phyloP scores from a whole-genome alignment of 768 basidiomycete genomes.

The Panus rudis region DNA sequence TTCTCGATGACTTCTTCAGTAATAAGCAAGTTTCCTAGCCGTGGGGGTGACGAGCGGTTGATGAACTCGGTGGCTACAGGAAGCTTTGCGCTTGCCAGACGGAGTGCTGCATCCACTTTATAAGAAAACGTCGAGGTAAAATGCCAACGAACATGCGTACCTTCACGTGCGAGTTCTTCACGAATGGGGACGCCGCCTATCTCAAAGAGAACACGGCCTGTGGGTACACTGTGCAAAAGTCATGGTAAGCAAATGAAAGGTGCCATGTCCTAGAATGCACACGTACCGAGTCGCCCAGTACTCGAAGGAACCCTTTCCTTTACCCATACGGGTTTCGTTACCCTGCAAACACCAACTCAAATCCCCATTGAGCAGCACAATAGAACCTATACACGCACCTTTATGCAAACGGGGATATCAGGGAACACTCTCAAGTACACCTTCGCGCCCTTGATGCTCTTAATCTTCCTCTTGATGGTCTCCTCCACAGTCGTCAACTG shows the following conservation, averaged over 20 bases:
- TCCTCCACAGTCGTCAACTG: constrained; percentile 84
- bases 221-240: constrained; percentile 56
- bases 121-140: constrained; percentile 1
- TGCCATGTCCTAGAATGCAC: constrained; percentile 1
- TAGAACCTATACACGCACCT: constrained; percentile 43
- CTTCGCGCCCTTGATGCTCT: constrained; percentile 82
- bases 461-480: constrained; percentile 84
- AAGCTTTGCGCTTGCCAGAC: constrained; percentile 81
- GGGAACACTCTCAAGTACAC: constrained; percentile 89
- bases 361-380: not conserved
- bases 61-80: constrained; percentile 89
- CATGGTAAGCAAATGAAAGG: not conserved
- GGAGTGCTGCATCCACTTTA: constrained; percentile 52
- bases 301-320: constrained; percentile 97
- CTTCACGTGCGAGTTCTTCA: constrained; percentile 88
- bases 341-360: constrained; percentile 42
- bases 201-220: constrained; percentile 88
- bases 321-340: constrained; percentile 99
- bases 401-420: constrained; percentile 94
- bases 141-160: constrained; percentile 34
- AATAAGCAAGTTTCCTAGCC: constrained; percentile 57
- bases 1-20: constrained; percentile 3
- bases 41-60: constrained; percentile 55
- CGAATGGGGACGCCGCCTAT: constrained; percentile 86
- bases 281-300: constrained; percentile 90